Evolutionary conservation across 305 asterid genomes (phyloP).

Genomic region (Fraxinus greggii): DNA sequence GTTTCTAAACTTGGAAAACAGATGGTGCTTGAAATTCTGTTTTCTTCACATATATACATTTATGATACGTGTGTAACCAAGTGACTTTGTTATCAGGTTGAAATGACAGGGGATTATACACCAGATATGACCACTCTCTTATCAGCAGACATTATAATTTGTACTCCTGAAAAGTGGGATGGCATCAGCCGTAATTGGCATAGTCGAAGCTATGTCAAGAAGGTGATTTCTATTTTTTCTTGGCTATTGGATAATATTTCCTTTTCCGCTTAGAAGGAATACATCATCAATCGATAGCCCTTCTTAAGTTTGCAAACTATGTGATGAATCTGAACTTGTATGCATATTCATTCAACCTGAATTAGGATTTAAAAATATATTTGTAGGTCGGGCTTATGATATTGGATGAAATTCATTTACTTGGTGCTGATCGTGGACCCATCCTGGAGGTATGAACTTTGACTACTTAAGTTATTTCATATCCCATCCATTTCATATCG

Average conservation of each 20-base stretch:
- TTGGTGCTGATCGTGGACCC: constrained; percentile 99
- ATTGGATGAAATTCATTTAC: constrained; percentile 96
- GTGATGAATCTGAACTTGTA: constrained; percentile 13
- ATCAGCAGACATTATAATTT: constrained; percentile 88
- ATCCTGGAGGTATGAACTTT: constrained; percentile 74
- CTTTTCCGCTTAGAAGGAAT: neutral
- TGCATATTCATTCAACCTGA: neutral
- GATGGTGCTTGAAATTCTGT: constrained; percentile 54
- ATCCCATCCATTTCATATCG: neutral
- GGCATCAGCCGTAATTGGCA: constrained; percentile 99
- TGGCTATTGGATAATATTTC: neutral
- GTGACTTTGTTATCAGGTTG: constrained; percentile 63
- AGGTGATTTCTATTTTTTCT: constrained; percentile 47
- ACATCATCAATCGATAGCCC: neutral
- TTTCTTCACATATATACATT: constrained; percentile 21
- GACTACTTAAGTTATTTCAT: constrained; percentile 17
- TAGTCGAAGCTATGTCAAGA: constrained; percentile 83
- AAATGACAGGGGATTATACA: constrained; percentile 98
- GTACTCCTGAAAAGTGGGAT: constrained; percentile 99
- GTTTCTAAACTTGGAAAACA: constrained; percentile 86
- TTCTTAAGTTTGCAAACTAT: neutral
- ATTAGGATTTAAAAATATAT: constrained; percentile 16
- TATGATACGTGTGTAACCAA: constrained; percentile 21
- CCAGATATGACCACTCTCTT: constrained; percentile 84
- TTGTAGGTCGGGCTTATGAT: constrained; percentile 92